Evolutionary conservation across 2,329 filamentous ascomycete genomes (phyloP).

Genomic region (Colletotrichum eremochloae): DNA sequence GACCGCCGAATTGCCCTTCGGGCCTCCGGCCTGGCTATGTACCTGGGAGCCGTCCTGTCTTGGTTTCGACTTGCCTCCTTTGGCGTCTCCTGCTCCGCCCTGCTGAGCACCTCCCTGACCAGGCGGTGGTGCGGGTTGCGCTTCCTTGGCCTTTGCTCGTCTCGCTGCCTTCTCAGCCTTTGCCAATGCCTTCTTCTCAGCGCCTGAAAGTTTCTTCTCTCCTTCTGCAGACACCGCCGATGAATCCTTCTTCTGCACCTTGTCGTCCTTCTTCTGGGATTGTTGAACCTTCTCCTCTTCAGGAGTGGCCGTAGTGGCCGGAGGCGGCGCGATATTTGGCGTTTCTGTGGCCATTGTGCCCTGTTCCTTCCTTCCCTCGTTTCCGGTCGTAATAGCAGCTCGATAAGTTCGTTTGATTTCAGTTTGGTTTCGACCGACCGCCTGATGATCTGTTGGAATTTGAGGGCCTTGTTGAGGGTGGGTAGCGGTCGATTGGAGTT

Average conservation of each 20-base stretch:
- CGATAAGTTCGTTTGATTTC: not conserved
- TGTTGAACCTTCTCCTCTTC: slow-evolving; percentile 34
- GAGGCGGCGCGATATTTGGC: slow-evolving; percentile 28
- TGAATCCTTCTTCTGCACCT: slow-evolving; percentile 22
- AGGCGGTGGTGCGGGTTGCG: slow-evolving; percentile 58
- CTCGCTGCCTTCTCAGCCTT: slow-evolving; percentile 93
- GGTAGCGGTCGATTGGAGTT: not conserved
- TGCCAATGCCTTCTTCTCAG: slow-evolving; percentile 88
- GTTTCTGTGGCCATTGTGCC: slow-evolving; percentile 38
- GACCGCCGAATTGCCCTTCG: slow-evolving; percentile 52
- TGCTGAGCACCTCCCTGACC: slow-evolving; percentile 54
- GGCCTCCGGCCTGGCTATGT: slow-evolving; percentile 43
- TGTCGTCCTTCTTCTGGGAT: slow-evolving; percentile 33
- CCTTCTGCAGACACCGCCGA: slow-evolving; percentile 41
- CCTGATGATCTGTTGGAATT: not conserved
- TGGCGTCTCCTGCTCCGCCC: slow-evolving; percentile 56
- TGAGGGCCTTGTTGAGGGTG: not conserved
- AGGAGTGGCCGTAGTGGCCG: slow-evolving; percentile 4
- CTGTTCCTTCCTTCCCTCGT: slow-evolving; percentile 1
- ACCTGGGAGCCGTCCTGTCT: slow-evolving; percentile 59
- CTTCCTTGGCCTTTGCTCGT: slow-evolving; percentile 77
- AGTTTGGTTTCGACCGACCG: not conserved
- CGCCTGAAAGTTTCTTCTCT: slow-evolving; percentile 74
- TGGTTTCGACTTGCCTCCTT: slow-evolving; percentile 61
- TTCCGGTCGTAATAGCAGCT: not conserved